Conservation (phyloP, 805 yeast genomes). For the Candida namnaoensis region DNA sequence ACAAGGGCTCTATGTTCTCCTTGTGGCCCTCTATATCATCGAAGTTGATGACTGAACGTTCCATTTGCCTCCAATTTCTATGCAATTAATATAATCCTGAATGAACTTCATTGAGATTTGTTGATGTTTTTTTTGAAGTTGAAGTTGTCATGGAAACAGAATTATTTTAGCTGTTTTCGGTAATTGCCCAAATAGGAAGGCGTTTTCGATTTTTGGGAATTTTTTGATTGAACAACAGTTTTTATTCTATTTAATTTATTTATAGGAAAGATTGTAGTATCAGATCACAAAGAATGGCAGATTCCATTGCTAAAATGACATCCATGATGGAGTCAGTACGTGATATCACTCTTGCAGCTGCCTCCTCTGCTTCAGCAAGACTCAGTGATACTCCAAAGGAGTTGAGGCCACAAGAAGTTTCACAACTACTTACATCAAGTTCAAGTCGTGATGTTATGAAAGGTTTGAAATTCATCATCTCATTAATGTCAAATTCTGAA, state of each 20-base stretch:
- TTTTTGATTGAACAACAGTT: too few species aligned
- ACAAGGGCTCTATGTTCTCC: constrained; percentile 64
- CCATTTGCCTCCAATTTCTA: too few species aligned
- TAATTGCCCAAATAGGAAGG: too few species aligned
- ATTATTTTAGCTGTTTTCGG: too few species aligned
- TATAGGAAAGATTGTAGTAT: too few species aligned
- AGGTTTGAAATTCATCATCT: constrained; percentile 50
- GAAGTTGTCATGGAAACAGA: too few species aligned
- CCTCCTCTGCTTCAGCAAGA: constrained; percentile 65
- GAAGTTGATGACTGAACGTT: constrained; percentile 20
- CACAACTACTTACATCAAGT: constrained; percentile 57
- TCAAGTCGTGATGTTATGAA: constrained; percentile 53
- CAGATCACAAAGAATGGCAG: constrained; percentile 29
- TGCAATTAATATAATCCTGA: too few species aligned
- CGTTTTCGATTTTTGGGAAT: too few species aligned
- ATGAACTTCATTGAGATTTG: too few species aligned
- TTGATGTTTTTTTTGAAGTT: too few species aligned
- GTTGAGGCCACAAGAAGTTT: constrained; percentile 59
- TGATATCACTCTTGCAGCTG: constrained; percentile 75
- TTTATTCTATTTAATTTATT: too few species aligned
- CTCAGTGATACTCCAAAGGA: constrained; percentile 51
- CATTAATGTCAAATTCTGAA: constrained; percentile 32
- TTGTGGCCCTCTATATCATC: constrained; percentile 51
- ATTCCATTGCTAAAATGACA: constrained; percentile 52
- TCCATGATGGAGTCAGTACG: constrained; percentile 75